phyloP scores from a whole-genome alignment of 2,329 filamentous ascomycete genomes.

The Verticillium zaregamsianum region DNA sequence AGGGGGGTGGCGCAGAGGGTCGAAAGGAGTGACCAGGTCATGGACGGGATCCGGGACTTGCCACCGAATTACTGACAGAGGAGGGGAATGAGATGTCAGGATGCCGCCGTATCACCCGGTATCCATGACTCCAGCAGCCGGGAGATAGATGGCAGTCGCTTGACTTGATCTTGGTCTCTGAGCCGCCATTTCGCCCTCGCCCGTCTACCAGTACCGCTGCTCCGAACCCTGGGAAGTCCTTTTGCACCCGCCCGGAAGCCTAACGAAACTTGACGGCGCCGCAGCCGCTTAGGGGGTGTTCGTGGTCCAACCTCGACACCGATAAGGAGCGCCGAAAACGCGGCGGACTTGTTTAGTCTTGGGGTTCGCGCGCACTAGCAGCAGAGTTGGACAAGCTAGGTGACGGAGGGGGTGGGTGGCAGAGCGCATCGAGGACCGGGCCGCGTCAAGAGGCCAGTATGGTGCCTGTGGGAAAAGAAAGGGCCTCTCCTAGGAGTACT shows the following conservation, averaged over 20 bases:
- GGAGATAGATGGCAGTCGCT: not conserved
- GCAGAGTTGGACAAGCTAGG: not conserved
- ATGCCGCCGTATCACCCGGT: not conserved
- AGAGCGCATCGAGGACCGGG: not conserved
- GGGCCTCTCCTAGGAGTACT: not conserved
- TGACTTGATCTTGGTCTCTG: not conserved
- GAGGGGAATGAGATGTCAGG: not conserved
- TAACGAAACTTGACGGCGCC: not conserved
- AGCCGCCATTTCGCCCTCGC: not conserved
- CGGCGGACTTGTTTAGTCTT: not conserved
- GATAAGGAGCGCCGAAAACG: not conserved
- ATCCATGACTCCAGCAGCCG: not conserved
- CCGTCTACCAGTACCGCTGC: not conserved
- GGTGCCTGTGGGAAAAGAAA: not conserved
- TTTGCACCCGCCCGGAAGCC: not conserved
- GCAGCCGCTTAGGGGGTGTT: not conserved
- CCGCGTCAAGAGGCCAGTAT: not conserved
- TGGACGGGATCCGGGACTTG: not conserved
- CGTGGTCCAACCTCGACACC: not conserved
- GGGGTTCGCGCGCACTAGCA: not conserved
- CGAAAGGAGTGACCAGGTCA: not conserved
- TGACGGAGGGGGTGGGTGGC: not conserved
- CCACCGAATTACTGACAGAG: not conserved
- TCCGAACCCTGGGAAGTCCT: not conserved
- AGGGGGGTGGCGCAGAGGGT: not conserved